A percentile compares a stretch with the other conserved stretches of the same genome.
Evolutionary conservation across 805 yeast species (phyloP).

Genomic region (Cyberlindnera japonica): DNA sequence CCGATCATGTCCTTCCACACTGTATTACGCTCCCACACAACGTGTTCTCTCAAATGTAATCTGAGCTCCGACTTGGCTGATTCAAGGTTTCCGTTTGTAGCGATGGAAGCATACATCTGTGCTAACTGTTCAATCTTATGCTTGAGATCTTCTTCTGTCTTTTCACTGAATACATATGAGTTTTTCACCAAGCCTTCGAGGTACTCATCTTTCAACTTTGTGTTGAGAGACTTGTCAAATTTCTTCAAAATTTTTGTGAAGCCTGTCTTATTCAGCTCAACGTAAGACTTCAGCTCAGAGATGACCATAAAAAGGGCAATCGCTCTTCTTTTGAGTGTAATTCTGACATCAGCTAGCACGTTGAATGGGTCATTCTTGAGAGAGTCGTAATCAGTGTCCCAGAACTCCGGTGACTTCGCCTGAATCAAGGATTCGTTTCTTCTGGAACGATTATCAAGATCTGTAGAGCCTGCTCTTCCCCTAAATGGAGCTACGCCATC

Average conservation of each 20-base stretch:
- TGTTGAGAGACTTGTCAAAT: slow-evolving; percentile 78
- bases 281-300: slow-evolving; percentile 77
- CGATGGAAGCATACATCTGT: slow-evolving; percentile 50
- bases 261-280: slow-evolving; percentile 84
- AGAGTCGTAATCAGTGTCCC: slow-evolving; percentile 24
- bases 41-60: slow-evolving; percentile 76
- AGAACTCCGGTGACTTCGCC: slow-evolving; percentile 25
- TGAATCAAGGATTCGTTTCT: slow-evolving; percentile 17
- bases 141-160: slow-evolving; percentile 48
- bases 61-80: slow-evolving; percentile 48
- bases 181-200: slow-evolving; percentile 40
- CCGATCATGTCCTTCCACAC: slow-evolving; percentile 98
- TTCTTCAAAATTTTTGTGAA: slow-evolving; percentile 87
- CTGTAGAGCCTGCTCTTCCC: slow-evolving; percentile 24
- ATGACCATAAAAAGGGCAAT: slow-evolving; percentile 66
- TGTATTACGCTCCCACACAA: slow-evolving; percentile 96
- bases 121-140: slow-evolving; percentile 49
- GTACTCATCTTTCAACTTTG: slow-evolving; percentile 57
- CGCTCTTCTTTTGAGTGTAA: slow-evolving; percentile 65
- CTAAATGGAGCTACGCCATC: slow-evolving; percentile 17
- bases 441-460: slow-evolving; percentile 19
- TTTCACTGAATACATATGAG: slow-evolving; percentile 52
- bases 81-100: slow-evolving; percentile 37
- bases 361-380: slow-evolving; percentile 23
- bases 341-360: slow-evolving; percentile 32